Evolutionary conservation across 352 stramenopile genomes (phyloP).

Genomic region (Pythium sp.): DNA sequence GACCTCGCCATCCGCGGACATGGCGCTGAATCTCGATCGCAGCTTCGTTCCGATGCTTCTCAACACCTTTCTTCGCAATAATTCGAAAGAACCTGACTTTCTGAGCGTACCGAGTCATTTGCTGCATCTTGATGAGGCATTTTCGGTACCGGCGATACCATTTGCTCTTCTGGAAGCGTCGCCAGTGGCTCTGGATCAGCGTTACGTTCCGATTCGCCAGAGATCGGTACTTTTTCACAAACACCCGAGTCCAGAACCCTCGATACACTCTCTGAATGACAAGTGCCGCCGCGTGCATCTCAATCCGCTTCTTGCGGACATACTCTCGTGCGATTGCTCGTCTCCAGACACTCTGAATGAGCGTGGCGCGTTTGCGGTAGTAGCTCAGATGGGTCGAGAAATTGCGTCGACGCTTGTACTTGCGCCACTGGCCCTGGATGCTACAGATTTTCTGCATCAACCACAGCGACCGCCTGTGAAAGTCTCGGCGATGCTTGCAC

Average conservation of each 20-base stretch:
- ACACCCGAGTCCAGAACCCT: conserved; percentile 27
- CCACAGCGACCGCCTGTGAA: conserved; percentile 34
- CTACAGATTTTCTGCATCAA: conserved; percentile 45
- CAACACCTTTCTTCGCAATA: conserved; percentile 27
- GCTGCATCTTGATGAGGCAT: conserved; percentile 40
- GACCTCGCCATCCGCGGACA: conserved; percentile 45
- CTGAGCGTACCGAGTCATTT: conserved; percentile 36
- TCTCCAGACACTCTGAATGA: conserved; percentile 52
- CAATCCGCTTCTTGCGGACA: conserved; percentile 25
- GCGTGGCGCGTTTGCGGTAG: conserved; percentile 30
- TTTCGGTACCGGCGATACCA: conserved; percentile 26
- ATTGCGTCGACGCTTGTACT: conserved; percentile 29
- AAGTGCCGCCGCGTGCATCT: conserved; percentile 31
- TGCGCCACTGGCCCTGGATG: conserved; percentile 64
- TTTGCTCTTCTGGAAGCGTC: conserved; percentile 18
- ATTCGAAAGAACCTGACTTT: conserved; percentile 25
- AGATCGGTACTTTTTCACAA: conserved; percentile 28
- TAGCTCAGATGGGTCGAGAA: conserved; percentile 36
- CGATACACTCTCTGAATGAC: conserved; percentile 46
- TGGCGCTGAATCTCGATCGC: conserved; percentile 39
- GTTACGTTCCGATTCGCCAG: conserved; percentile 23
- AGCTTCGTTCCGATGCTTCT: conserved; percentile 28
- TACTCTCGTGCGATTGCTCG: conserved; percentile 31
- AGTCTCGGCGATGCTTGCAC: conserved; percentile 35
- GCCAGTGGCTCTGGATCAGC: conserved; percentile 46